Evolutionary conservation across 495 filamentous ascomycete genomes (phyloP), one percentile per base, ranked within the genome.

Genomic region (Xylaria longipes): DNA sequence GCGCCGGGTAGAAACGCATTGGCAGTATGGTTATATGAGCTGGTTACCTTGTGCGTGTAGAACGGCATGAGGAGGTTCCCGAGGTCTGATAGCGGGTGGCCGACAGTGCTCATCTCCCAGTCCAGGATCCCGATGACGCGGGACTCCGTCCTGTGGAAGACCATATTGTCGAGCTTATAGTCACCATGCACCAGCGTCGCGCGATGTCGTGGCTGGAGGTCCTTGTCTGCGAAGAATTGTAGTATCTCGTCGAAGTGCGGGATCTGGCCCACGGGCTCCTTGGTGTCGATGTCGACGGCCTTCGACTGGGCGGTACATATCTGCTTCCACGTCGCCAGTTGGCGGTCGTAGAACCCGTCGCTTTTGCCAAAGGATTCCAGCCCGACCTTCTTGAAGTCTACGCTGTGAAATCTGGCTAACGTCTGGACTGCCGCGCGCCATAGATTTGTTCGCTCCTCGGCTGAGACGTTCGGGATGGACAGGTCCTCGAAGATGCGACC

Each of bases 71-170:
- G 84, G 11, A 97, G 82, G 81, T 96, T 96, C 74, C 89, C 88
- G 60, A 98, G 84, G 77, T 99, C 96, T 25, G 92, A 94, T 14
- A 97, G 85, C 5, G 96, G 96, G 79, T 99, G 95, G 61, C 96
- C 96, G 33, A 97, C 91, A 0, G 96, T 99, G 43, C 93, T 94
- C 93, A 97, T 94, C 81, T 97, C 95, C 95, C 95, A 97, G 82
- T 99, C 96, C 8, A 98, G 82, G 61, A 98, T 94, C 7, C 95
- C 96, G 82, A 98, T 95, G 14, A 98, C 95, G 58, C 90, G 81
- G 15, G 96, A 89, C 81, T 97, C 94, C 0, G 90, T 94, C 81
- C 92, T 90, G 81, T 97, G 94, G 79, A 95, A 99, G 56, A 99
- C 92, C 70, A 98, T 82, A 75, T 99, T 99, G 80, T 99, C 96